Percentiles rank a stretch among this genome's conserved stretches.
phyloP scores from a whole-genome alignment of 1,284 basidiomycete genomes.

The Omphalotus olearius region DNA sequence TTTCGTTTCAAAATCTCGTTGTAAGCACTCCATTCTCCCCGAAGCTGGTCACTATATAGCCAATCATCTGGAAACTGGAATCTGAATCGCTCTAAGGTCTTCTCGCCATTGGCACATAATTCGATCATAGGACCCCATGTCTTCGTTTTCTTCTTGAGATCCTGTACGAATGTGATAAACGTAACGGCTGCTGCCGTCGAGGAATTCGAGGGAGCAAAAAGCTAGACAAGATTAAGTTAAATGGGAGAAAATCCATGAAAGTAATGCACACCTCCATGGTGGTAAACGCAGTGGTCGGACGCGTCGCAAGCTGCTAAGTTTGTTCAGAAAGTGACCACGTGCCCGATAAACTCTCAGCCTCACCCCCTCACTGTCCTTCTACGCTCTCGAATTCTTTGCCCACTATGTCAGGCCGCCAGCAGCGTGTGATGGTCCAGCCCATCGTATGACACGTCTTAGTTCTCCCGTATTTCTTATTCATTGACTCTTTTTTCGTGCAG shows the following conservation, averaged over 20 bases:
- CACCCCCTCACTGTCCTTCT: constrained; percentile 10
- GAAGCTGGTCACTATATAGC: constrained; percentile 97
- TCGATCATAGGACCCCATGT: constrained; percentile 98
- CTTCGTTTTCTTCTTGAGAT: constrained; percentile 95
- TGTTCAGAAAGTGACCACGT: constrained; percentile 20
- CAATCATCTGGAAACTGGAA: constrained; percentile 97
- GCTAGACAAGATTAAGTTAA: constrained; percentile 28
- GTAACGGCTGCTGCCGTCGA: constrained; percentile 96
- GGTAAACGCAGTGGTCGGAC: constrained; percentile 21
- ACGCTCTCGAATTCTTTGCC: constrained; percentile 16
- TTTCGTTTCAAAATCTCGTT: constrained; percentile 97
- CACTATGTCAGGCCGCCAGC: constrained; percentile 88
- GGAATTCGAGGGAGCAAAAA: constrained; percentile 63
- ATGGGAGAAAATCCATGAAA: neutral
- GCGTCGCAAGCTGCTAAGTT: constrained; percentile 11
- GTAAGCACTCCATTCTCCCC: constrained; percentile 98
- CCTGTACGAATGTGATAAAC: constrained; percentile 99
- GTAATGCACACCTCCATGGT: constrained; percentile 27
- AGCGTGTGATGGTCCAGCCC: constrained; percentile 96
- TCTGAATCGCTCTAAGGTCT: constrained; percentile 94
- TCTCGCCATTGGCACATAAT: constrained; percentile 90
- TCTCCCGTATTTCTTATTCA: constrained; percentile 17
- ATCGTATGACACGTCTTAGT: constrained; percentile 60
- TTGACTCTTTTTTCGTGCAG: constrained; percentile 36
- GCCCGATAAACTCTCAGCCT: constrained; percentile 4